Evolutionary conservation across 495 filamentous ascomycete species (phyloP).

Genomic region (Trichoderma gamsii): DNA sequence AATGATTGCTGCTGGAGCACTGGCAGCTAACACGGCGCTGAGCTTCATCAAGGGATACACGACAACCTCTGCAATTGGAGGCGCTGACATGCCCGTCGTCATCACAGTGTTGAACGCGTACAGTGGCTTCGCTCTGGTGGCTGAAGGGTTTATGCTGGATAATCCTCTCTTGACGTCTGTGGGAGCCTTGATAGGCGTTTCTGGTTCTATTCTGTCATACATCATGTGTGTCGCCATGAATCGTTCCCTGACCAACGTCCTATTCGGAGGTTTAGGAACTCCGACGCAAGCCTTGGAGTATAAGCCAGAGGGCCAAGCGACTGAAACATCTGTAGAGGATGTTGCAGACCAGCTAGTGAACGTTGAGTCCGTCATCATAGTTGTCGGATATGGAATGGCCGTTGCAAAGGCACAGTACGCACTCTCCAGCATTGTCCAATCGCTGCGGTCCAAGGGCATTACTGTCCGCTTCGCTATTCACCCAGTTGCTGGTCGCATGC

Average conservation of each 20-base stretch:
- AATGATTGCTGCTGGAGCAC: constrained; percentile 63
- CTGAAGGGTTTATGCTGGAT: constrained; percentile 82
- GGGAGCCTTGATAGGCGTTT: constrained; percentile 73
- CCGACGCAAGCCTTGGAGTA: constrained; percentile 50
- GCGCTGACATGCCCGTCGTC: constrained; percentile 83
- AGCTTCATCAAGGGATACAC: constrained; percentile 79
- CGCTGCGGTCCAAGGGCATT: constrained; percentile 61
- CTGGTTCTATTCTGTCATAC: constrained; percentile 75
- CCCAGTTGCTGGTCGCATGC: constrained; percentile 78
- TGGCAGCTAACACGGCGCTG: constrained; percentile 64
- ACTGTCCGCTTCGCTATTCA: constrained; percentile 83
- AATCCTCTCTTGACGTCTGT: constrained; percentile 73
- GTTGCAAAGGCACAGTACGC: constrained; percentile 84
- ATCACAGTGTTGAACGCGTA: constrained; percentile 83
- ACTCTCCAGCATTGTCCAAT: constrained; percentile 67
- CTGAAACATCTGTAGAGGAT: constrained; percentile 67
- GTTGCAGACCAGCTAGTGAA: constrained; percentile 62
- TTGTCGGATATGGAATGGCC: constrained; percentile 83
- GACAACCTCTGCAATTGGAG: constrained; percentile 74
- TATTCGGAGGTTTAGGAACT: constrained; percentile 69
- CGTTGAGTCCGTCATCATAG: constrained; percentile 72
- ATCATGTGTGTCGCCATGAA: constrained; percentile 84
- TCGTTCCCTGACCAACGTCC: constrained; percentile 68
- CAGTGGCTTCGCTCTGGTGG: constrained; percentile 75
- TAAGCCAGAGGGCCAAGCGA: constrained; percentile 69